Evolutionary conservation across 768 basidiomycete genomes (phyloP), one percentile per base, ranked within the genome.

Genomic region (Tricholomella constricta): DNA sequence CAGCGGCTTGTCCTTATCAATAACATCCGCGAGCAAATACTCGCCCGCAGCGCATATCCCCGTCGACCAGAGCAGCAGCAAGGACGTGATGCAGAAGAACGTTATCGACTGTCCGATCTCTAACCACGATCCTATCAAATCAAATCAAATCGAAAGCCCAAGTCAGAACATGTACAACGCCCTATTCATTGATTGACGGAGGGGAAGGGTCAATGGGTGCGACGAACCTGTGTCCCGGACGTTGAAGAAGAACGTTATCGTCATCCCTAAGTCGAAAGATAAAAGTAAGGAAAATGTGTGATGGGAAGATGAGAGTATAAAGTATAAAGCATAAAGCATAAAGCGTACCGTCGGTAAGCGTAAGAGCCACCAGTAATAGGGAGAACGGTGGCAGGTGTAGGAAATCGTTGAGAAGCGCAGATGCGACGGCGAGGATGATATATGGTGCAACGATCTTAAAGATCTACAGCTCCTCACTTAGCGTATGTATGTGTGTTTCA

Each of bases 71-170:
- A 91, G 75, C 35, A 90, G 75, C 49, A 94, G 72, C 32, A 93
- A 69, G 1, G 89, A 91, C 1, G 89, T 83, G 55, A 94, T 90
- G 59, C 86, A 87, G 70, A 92, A 94, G 72, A 93, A 92, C 45
- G 81, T 91, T 65, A 94, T 92, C 0, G 89, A 86, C 63, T 91
- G 88, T 6, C 92, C 91, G 47, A 93, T 94, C 63, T 94, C 89
- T 52, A 94, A 72, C 92, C 92, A 94, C 3, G 88, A 91, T 0
- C 92, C 88, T 81, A 14, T 31, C 15, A n/a, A n/a, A n/a, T n/a
- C n/a, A n/a, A n/a, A n/a, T n/a, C n/a, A n/a, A n/a, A n/a, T n/a
- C n/a, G n/a, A n/a, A n/a, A n/a, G n/a, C n/a, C n/a, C n/a, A n/a
- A n/a, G n/a, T n/a, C n/a, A n/a, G n/a, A n/a, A n/a, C n/a, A n/a